Evolutionary conservation across 148 eudicot genomes (phyloP).

Genomic region (Fallopia convolvulus): DNA sequence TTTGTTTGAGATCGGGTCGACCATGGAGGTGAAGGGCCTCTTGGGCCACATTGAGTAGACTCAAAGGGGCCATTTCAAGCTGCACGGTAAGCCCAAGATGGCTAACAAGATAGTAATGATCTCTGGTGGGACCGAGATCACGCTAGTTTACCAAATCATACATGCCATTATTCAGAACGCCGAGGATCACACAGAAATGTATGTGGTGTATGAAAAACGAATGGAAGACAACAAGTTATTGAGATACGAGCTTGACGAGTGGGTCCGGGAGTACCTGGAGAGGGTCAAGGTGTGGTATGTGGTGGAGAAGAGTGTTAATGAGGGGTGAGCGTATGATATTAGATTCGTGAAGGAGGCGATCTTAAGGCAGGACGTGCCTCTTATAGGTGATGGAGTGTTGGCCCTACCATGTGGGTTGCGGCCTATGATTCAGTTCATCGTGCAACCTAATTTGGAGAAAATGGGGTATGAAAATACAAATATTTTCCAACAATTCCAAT

Average conservation of each 20-base stretch:
- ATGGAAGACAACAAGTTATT: conserved; percentile 75
- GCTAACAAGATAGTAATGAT: conserved; percentile 73
- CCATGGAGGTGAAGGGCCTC: conserved; percentile 76
- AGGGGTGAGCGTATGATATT: no score
- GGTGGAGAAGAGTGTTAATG: no score
- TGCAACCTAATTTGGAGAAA: no score
- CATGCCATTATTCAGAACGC: conserved; percentile 68
- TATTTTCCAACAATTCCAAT: no score
- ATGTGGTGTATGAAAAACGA: conserved; percentile 73
- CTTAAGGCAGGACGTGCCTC: no score
- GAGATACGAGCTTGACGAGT: conserved; percentile 60
- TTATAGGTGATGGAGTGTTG: no score
- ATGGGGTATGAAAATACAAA: no score
- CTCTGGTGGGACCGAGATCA: conserved; percentile 88
- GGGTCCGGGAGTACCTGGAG: no score
- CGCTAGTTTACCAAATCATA: conserved; percentile 85
- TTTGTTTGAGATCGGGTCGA: conserved; percentile 39
- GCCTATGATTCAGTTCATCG: no score
- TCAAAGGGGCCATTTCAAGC: conserved; percentile 57
- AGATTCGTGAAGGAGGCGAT: no score
- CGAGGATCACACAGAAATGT: conserved; percentile 77
- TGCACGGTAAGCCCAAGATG: conserved; percentile 60
- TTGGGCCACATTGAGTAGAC: conserved; percentile 81
- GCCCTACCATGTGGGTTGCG: no score
- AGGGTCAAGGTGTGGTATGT: no score